These are phyloP conservation scores for Mortierella sp. DNA, from an alignment of 371 early-diverging fungal species.

Conservation along the genomic window DNA sequence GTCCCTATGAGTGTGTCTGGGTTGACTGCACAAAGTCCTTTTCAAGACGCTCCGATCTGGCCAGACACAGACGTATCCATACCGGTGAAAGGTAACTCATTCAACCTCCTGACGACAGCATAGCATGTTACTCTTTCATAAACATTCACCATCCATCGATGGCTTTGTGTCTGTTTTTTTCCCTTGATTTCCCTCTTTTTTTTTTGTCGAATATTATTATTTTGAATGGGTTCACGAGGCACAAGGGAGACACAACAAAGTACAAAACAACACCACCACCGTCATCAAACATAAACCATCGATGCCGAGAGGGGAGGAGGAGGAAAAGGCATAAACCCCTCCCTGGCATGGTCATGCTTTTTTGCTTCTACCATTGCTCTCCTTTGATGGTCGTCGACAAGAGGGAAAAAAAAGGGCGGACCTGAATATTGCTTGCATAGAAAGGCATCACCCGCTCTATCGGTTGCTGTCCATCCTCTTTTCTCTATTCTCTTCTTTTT, in stretches of 20 bases:
- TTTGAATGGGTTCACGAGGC: neutral
- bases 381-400: neutral
- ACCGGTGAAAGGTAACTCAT: constrained; percentile 69
- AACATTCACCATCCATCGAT: neutral
- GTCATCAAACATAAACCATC: neutral
- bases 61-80: constrained; percentile 79
- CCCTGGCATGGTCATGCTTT: neutral
- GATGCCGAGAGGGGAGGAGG: neutral
- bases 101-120: neutral
- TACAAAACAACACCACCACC: neutral
- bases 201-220: too few species aligned
- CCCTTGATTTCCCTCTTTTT: neutral
- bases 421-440: neutral
- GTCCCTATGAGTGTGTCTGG: constrained; percentile 74
- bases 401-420: neutral
- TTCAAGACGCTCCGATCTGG: constrained; percentile 78
- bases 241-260: neutral
- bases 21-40: constrained; percentile 73
- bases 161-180: neutral
- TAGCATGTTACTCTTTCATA: neutral
- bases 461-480: neutral
- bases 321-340: neutral
- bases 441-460: neutral
- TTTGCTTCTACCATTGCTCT: neutral
- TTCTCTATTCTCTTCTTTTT: neutral